Evolutionary conservation across 2,329 filamentous ascomycete species (phyloP), one percentile per base, ranked within the genome.

Genomic region (Penicillium decumbens): DNA sequence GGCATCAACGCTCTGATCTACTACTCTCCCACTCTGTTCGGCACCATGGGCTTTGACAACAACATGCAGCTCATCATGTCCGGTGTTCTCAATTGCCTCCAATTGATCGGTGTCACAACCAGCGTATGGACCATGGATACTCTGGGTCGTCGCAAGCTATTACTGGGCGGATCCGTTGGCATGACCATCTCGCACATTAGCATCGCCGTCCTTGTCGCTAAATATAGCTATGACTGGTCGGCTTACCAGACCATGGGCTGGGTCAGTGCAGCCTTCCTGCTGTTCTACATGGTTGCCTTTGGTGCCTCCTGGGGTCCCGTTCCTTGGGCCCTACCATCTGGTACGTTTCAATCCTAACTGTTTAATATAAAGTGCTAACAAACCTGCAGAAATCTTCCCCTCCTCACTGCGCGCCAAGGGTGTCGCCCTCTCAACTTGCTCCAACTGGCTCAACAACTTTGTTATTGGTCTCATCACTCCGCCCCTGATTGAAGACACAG

Each of bases 381-480:
- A 25, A 9, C 10, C 4, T 35, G 6, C 10, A 27, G 81, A 89
- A 53, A 81, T 88, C n/a, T 86, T 86, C 38, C 81, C 81, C 0
- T 78, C 76, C 1, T 76, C 75, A 0, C 68, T 80, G 0, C 74
- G 83, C 6, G 82, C 83, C 2, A 87, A 86, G 63, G 85, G 84
- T 29, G 82, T 84, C 0, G 82, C 82, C 1, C 70, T 85, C 2
- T 81, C 80, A 0, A 85, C 82, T 0, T 80, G 77, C 50, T 77
- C 77, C 5, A 84, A 83, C 67, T 88, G 85, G 76, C 66, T 84
- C 2, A 81, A 78, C 62, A 84, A 85, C 63, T 84, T 85, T 54
- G 77, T 82, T 43, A 80, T 84, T 24, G 82, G 85, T 30, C 77
- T 87, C 59, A 78, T 86, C 25, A 85, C 82, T 0, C 84, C 84